Evolutionary conservation across 495 filamentous ascomycete species (phyloP).

Genomic region (Aspergillus sparsus): DNA sequence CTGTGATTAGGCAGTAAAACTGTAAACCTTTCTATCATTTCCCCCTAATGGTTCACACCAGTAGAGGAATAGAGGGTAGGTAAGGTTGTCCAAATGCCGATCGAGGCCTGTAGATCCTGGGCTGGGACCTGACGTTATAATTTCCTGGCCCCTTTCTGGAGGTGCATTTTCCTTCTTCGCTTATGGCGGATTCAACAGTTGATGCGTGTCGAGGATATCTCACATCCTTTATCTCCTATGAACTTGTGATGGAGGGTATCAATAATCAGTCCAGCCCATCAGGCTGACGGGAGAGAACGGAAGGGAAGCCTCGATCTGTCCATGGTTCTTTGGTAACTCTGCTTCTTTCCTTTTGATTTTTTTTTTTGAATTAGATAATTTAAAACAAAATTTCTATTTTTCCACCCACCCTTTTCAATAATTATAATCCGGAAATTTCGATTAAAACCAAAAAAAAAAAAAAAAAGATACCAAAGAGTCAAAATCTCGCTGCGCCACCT

Average conservation of each 20-base stretch:
- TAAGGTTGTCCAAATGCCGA: conserved; percentile 8
- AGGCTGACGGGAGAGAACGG: conserved; percentile 18
- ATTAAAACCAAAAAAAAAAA: conserved; percentile 2
- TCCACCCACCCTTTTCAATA: background rate
- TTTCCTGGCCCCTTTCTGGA: background rate
- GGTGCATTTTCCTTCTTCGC: conserved; percentile 3
- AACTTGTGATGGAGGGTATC: background rate
- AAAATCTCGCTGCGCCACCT: conserved; percentile 24
- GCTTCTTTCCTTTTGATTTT: conserved; percentile 5
- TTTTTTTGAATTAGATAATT: conserved; percentile 5
- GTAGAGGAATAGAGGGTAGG: background rate
- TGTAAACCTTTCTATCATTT: background rate
- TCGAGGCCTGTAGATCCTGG: conserved; percentile 9
- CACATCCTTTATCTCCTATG: background rate
- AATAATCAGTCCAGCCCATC: background rate
- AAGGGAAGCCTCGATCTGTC: conserved; percentile 10
- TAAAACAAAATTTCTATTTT: too few species aligned
- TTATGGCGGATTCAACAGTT: conserved; percentile 3
- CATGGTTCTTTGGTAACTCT: conserved; percentile 16
- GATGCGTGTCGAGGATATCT: background rate
- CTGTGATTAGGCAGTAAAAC: too few species aligned
- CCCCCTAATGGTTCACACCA: conserved; percentile 8
- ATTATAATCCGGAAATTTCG: background rate
- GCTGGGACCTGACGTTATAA: background rate
- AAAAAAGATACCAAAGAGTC: background rate